phyloP scores from a whole-genome alignment of 2,329 filamentous ascomycete genomes.

The Aspergillus fructus region DNA sequence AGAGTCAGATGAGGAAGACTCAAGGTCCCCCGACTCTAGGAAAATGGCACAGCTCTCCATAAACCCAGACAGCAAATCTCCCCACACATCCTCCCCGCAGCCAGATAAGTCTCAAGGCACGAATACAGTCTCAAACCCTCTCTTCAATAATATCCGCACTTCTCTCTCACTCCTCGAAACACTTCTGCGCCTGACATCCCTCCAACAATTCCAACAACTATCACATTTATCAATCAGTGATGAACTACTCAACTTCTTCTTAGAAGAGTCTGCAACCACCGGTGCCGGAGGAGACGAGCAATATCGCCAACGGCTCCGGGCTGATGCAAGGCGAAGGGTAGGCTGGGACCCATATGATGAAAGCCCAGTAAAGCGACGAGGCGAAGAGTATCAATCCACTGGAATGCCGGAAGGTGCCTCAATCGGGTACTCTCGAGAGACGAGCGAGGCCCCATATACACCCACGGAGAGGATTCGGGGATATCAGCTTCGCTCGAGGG shows the following conservation, averaged over 20 bases:
- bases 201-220: slow-evolving; percentile 89
- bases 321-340: slow-evolving; percentile 61
- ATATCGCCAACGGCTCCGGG: slow-evolving; percentile 58
- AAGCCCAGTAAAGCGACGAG: slow-evolving; percentile 64
- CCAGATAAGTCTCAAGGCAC: slow-evolving; percentile 15
- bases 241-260: slow-evolving; percentile 84
- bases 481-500: slow-evolving; percentile 32
- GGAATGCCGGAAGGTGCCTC: slow-evolving; percentile 27
- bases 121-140: slow-evolving; percentile 47
- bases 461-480: slow-evolving; percentile 26
- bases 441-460: slow-evolving; percentile 26
- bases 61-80: slow-evolving; percentile 25
- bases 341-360: slow-evolving; percentile 74
- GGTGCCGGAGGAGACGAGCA: slow-evolving; percentile 64
- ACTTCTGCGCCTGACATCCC: slow-evolving; percentile 77
- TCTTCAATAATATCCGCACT: slow-evolving; percentile 57
- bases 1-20: slow-evolving; percentile 45
- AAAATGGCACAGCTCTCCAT: slow-evolving; percentile 52
- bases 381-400: slow-evolving; percentile 63
- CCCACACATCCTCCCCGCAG: slow-evolving; percentile 27
- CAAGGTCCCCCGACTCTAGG: slow-evolving; percentile 34
- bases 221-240: slow-evolving; percentile 89
- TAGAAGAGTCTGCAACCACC: slow-evolving; percentile 67
- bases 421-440: slow-evolving; percentile 23
- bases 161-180: slow-evolving; percentile 83